Evolutionary conservation across 2,329 filamentous ascomycete genomes (phyloP).

Genomic region (Rutstroemia sydowiana): DNA sequence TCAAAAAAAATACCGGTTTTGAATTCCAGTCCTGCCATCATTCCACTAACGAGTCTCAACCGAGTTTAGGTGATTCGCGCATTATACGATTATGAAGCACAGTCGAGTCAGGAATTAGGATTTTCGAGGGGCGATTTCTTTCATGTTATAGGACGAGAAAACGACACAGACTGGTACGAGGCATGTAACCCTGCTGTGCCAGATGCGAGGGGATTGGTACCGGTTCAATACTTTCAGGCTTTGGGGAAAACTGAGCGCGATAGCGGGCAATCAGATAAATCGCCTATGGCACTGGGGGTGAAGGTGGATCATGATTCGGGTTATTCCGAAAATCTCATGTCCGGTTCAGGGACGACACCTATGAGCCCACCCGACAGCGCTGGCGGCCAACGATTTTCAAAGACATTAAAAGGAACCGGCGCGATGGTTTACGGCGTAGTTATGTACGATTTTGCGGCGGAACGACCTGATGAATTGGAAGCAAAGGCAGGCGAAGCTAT

Average conservation of each 20-base stretch:
- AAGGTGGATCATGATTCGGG: slow-evolving; percentile 83
- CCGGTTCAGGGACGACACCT: slow-evolving; percentile 29
- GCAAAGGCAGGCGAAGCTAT: slow-evolving; percentile 94
- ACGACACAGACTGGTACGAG: slow-evolving; percentile 96
- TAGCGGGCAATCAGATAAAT: slow-evolving; percentile 63
- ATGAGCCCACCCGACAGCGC: slow-evolving; percentile 27
- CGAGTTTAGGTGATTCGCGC: slow-evolving; percentile 80
- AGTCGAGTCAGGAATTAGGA: slow-evolving; percentile 69
- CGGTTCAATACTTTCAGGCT: slow-evolving; percentile 87
- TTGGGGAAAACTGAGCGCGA: slow-evolving; percentile 89
- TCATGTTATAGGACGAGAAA: slow-evolving; percentile 92
- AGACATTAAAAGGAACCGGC: slow-evolving; percentile 54
- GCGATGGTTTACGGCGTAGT: slow-evolving; percentile 96
- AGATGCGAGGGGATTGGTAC: slow-evolving; percentile 82
- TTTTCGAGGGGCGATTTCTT: slow-evolving; percentile 97
- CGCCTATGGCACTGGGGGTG: slow-evolving; percentile 39
- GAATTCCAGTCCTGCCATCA: not conserved
- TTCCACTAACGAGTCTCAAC: not conserved
- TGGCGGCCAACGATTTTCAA: slow-evolving; percentile 29
- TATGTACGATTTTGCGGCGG: slow-evolving; percentile 93
- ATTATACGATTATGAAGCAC: slow-evolving; percentile 83
- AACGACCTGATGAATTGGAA: slow-evolving; percentile 91
- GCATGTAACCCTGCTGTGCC: slow-evolving; percentile 90
- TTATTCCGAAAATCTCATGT: slow-evolving; percentile 65
- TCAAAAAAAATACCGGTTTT: slow-evolving; percentile 13